A percentile compares a stretch with the other conserved stretches of the same genome.
These are phyloP conservation scores for Phellinidium pouzarii DNA, from an alignment of 1,284 basidiomycete species.

Conservation along the genomic window DNA sequence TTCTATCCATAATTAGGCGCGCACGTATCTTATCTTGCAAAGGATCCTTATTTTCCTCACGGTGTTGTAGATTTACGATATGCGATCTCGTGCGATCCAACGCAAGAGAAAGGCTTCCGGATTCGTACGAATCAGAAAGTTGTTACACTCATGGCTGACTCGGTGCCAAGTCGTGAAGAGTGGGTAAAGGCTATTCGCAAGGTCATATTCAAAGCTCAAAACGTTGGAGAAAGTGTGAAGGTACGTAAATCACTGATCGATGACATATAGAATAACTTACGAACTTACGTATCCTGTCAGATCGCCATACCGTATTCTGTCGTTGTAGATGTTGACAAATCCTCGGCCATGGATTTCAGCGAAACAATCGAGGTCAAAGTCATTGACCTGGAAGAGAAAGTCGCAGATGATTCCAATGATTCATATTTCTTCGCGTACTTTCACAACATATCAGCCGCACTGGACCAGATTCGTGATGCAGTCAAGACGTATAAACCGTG, in stretches of 20 bases:
- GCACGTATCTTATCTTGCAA: slow-evolving; percentile 12
- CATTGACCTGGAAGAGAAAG: slow-evolving; percentile 73
- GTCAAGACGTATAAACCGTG: slow-evolving; percentile 42
- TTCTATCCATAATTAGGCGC: slow-evolving; percentile 3
- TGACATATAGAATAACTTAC: background rate
- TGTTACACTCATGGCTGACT: slow-evolving; percentile 71
- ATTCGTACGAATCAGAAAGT: slow-evolving; percentile 76
- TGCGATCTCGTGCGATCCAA: slow-evolving; percentile 78
- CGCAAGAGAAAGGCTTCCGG: slow-evolving; percentile 68
- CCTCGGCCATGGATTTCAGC: slow-evolving; percentile 86
- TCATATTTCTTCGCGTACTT: slow-evolving; percentile 95
- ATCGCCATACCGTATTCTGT: slow-evolving; percentile 91
- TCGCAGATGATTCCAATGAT: slow-evolving; percentile 51
- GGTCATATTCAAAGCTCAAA: slow-evolving; percentile 91
- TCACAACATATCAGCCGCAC: slow-evolving; percentile 65
- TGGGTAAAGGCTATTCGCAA: slow-evolving; percentile 93
- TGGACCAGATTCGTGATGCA: slow-evolving; percentile 73
- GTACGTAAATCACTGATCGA: slow-evolving; percentile 32
- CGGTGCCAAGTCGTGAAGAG: slow-evolving; percentile 74
- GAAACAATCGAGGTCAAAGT: slow-evolving; percentile 93
- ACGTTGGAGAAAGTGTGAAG: slow-evolving; percentile 92
- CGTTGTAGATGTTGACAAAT: slow-evolving; percentile 84
- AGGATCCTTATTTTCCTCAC: slow-evolving; percentile 96
- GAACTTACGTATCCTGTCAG: slow-evolving; percentile 32
- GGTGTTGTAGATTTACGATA: slow-evolving; percentile 93